Base-by-base conservation (phyloP, 2,329 filamentous ascomycete species). In the Phoma sp. region DNA sequence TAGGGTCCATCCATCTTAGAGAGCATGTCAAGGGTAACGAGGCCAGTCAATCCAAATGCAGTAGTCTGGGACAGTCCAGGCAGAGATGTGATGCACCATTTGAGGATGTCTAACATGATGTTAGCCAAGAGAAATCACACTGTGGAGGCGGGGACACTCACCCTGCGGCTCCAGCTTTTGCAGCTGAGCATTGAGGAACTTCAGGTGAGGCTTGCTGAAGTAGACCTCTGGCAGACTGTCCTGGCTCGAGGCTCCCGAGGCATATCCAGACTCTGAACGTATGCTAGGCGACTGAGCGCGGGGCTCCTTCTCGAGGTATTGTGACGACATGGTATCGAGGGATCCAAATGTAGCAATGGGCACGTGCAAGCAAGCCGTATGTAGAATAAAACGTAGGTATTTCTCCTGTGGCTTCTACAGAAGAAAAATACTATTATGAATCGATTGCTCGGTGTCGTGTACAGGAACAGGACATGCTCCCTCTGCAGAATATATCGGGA, bases 61-160 rank as follows among this genome's bases (percentile, higher is more conserved):
- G 80, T 81, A 3, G 79, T 81, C 60, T 82, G 80, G 62, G 74
- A 97, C 37, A 98, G 86, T 73, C 89, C 89, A 68, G 95, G 95
- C 68, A 99, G 89, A 66, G 93, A 89, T 66, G 90, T 88, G 73
- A 93, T 90, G 82, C 89, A 92, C 90, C 96, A 97, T 78, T 87
- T 89, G 57, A 99, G 85, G 67, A 98, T 89, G 62, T 97, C 93
- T 83, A 37, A 34, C 30, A 38, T 23, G 10, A 47, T 36, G 56
- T 74, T 61, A 74, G 76, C 56, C 61, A 30, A 52, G 10, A 40
- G 14, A 23, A n/a, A 25, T 28, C 32, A 25, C 18, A 23, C 10
- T 25, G 29, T 17, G 6, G 5, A n/a, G 17, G n/a, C 38, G n/a
- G 33, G 4, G 23, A 20, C 43, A 73, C 78, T 64, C 72, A 85